Conservation (phyloP, 2,329 filamentous ascomycete species). For the Orbilia brochopaga region DNA sequence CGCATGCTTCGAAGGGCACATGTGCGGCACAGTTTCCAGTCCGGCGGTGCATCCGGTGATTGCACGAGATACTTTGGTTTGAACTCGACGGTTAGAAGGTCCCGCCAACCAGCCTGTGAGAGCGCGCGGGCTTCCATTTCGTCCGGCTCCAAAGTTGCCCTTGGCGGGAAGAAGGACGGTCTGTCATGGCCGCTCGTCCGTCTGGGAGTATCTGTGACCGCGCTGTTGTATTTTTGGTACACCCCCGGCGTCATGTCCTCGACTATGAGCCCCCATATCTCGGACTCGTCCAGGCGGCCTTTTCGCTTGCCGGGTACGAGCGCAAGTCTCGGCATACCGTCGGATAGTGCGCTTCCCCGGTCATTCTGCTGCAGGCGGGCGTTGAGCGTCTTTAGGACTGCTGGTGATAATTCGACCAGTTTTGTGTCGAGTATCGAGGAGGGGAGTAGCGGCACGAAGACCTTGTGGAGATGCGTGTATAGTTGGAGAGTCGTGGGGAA, state of each 20-base stretch:
- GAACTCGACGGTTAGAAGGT: constrained; percentile 54
- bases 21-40: constrained; percentile 55
- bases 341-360: constrained; percentile 13
- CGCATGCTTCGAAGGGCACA: constrained; percentile 54
- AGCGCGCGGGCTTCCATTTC: constrained; percentile 49
- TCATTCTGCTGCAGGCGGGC: constrained; percentile 44
- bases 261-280: constrained; percentile 53
- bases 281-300: constrained; percentile 52
- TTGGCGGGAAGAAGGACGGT: no score
- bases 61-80: constrained; percentile 54
- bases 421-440: constrained; percentile 52
- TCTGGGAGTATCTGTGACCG: no score
- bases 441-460: constrained; percentile 52
- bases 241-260: constrained; percentile 54
- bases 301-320: constrained; percentile 26
- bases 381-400: constrained; percentile 52
- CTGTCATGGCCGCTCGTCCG: no score
- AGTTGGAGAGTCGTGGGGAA: constrained; percentile 53
- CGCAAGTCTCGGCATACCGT: constrained; percentile 13
- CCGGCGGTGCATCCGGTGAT: constrained; percentile 53
- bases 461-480: constrained; percentile 52
- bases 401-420: constrained; percentile 51
- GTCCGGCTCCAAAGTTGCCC: not conserved
- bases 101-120: constrained; percentile 53
- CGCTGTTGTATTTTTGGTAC: constrained; percentile 35